Evolutionary conservation across 805 yeast species (phyloP).

Genomic region (Metschnikowia cerradonensis): DNA sequence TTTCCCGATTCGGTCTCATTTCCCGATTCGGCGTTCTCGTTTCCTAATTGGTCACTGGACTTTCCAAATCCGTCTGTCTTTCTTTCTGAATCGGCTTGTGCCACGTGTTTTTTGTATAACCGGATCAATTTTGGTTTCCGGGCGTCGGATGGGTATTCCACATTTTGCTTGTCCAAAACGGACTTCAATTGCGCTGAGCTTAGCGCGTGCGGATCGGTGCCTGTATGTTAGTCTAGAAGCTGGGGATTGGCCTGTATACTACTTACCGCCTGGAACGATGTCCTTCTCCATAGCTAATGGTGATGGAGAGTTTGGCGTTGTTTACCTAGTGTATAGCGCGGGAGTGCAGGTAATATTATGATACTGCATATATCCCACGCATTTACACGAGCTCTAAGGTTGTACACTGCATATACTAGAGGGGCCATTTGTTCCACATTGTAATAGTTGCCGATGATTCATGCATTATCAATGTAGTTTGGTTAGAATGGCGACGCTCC

Average conservation of each 20-base stretch:
- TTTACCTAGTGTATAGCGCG: not conserved
- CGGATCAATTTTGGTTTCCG: constrained; percentile 57
- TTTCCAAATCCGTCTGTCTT: no score
- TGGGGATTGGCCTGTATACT: not conserved
- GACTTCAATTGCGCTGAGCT: constrained; percentile 70
- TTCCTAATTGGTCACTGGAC: no score
- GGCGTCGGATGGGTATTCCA: constrained; percentile 58
- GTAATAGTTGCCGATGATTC: no score
- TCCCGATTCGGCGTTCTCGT: not conserved
- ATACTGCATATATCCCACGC: not conserved
- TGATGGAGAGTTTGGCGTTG: not conserved
- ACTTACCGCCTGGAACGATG: constrained; percentile 5
- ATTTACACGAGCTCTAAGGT: not conserved
- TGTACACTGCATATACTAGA: not conserved
- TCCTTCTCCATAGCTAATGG: not conserved
- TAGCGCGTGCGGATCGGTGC: constrained; percentile 44
- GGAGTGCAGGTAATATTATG: not conserved
- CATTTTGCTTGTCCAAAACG: constrained; percentile 57
- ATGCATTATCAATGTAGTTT: no score
- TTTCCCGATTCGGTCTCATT: no score
- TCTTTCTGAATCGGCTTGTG: not conserved
- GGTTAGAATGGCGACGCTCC: no score
- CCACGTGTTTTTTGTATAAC: not conserved
- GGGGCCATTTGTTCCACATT: not conserved
- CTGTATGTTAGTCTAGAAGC: constrained; percentile 12